Percentiles rank a stretch among this genome's conserved stretches.
Evolutionary conservation across 2,329 filamentous ascomycete species (phyloP).

Genomic region (Neonectria neomacrospora): DNA sequence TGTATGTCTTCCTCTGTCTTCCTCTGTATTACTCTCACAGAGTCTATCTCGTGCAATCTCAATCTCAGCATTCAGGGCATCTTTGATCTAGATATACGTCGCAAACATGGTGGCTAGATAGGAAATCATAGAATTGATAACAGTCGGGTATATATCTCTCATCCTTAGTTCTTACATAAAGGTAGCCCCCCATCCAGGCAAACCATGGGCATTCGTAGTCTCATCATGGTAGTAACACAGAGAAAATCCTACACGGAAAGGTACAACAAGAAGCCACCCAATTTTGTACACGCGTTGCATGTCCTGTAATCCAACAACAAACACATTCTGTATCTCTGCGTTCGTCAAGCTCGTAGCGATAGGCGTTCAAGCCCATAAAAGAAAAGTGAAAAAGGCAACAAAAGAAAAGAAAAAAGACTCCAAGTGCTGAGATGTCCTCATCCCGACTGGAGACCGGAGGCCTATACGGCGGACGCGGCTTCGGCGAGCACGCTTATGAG

Average conservation of each 20-base stretch:
- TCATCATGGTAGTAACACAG: conserved; percentile 21
- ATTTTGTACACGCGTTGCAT: conserved; percentile 18
- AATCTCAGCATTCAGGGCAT: neutral
- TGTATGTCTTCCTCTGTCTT: neutral
- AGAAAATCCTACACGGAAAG: conserved; percentile 23
- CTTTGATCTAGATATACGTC: neutral
- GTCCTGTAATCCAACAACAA: conserved; percentile 34
- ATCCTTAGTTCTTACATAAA: conserved; percentile 17
- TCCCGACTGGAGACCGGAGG: neutral
- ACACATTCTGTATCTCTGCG: conserved; percentile 10
- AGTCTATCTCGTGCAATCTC: neutral
- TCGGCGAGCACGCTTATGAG: conserved; percentile 68
- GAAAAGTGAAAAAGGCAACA: neutral
- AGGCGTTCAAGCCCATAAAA: conserved; percentile 22
- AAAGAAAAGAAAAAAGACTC: conserved; percentile 6
- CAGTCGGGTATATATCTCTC: conserved; percentile 18
- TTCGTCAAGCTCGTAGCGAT: neutral
- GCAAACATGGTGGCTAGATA: neutral
- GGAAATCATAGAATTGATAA: conserved; percentile 4
- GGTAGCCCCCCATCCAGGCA: conserved; percentile 8
- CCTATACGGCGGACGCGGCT: conserved; percentile 56
- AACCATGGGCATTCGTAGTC: conserved; percentile 27
- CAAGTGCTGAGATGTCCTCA: neutral
- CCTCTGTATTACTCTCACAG: conserved; percentile 10
- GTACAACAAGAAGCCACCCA: conserved; percentile 22